Evolutionary conservation across 192 early-diverging fungal genomes (phyloP).

Genomic region (Phlyctochytrium arcticum): DNA sequence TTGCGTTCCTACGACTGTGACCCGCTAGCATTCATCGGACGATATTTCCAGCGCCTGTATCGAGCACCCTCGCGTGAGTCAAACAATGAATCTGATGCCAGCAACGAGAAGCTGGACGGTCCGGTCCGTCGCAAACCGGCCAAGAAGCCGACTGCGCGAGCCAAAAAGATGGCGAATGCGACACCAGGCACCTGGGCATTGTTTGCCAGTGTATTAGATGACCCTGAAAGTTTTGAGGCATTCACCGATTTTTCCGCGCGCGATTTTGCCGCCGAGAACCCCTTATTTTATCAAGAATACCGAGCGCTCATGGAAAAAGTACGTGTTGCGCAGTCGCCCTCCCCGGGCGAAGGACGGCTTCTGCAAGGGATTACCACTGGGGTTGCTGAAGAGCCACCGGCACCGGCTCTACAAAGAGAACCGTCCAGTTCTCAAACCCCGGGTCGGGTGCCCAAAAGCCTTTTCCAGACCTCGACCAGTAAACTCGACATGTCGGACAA

Average conservation of each 20-base stretch:
- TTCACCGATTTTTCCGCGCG: constrained; percentile 34
- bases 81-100: background rate
- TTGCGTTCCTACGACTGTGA: constrained; percentile 11
- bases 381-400: background rate
- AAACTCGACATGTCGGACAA: constrained; percentile 4
- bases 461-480: background rate
- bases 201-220: constrained; percentile 25
- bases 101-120: constrained; percentile 7
- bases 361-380: background rate
- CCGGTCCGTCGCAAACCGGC: background rate
- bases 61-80: constrained; percentile 10
- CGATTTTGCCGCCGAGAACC: constrained; percentile 32
- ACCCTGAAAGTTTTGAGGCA: constrained; percentile 21
- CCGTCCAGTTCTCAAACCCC: background rate
- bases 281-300: constrained; percentile 34
- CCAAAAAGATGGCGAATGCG: background rate
- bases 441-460: background rate
- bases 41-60: constrained; percentile 4
- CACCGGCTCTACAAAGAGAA: too few relatives aligned
- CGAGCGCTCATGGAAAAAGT: constrained; percentile 27
- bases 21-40: background rate
- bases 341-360: background rate
- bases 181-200: constrained; percentile 7
- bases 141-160: too few relatives aligned
- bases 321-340: constrained; percentile 5